Conservation (phyloP, 2,329 filamentous ascomycete genomes). For the Tolypocladium pustulatum region DNA sequence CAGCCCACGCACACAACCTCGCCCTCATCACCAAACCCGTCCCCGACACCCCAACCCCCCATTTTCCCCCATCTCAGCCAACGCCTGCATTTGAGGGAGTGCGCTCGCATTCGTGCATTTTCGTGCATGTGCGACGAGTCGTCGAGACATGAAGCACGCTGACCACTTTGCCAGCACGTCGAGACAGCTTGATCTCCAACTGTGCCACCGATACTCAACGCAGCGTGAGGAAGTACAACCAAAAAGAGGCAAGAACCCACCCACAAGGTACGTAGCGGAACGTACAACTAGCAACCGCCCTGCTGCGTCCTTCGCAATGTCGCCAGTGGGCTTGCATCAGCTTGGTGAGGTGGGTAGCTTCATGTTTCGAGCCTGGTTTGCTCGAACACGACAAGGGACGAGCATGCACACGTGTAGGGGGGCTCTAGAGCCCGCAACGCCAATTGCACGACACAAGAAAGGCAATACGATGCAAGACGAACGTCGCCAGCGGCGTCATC, state of each 20-base stretch:
- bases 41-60: too few species aligned
- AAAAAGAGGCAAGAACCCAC: too few species aligned
- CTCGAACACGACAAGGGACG: neutral
- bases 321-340: neutral
- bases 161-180: neutral
- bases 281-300: neutral
- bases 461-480: neutral
- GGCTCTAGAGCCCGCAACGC: neutral
- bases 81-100: neutral
- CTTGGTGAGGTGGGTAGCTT: neutral
- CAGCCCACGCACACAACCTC: too few species aligned
- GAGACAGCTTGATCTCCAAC: too few species aligned
- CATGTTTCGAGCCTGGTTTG: neutral
- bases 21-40: too few species aligned
- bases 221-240: too few species aligned
- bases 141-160: too few species aligned
- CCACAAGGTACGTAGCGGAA: too few species aligned
- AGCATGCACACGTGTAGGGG: neutral
- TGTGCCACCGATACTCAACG: too few species aligned
- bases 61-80: too few species aligned
- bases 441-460: neutral
- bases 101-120: too few species aligned
- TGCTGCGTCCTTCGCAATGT: neutral
- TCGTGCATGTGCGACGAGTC: neutral
- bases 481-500: neutral